Evolutionary conservation across 805 yeast species (phyloP), one percentile per base, ranked within the genome.

Genomic region (Yarrowia divulgata): DNA sequence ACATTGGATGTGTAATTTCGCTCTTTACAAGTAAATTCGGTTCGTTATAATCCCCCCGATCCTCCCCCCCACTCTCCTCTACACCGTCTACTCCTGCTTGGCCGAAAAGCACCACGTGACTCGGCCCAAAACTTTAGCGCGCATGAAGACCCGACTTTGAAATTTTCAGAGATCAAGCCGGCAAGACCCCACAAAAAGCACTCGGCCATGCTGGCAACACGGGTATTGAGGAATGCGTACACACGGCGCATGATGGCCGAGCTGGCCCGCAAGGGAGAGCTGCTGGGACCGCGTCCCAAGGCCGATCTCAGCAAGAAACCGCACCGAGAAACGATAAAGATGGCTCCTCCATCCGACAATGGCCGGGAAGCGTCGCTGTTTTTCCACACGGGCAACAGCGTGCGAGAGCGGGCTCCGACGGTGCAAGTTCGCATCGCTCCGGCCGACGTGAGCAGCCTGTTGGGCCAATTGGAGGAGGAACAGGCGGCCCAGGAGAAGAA

Each of bases 181-280:
- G 37, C 62, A 39, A 8, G 34, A 37, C 48, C 37, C 39, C 49
- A 57, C 35, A 29, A 16, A 23, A 16, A 14, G n/a, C 14, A 18
- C 18, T 18, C 42, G 66, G 52, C 66, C 50, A 60, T 60, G 66
- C 42, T 60, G 66, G 52, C 66, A 34, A 18, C 66, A 1, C 39
- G 66, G 66, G 66, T 60, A 34, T 34, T 60, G 50, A 60, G 66
- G 66, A 60, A 60, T 45, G 66, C 66, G 66, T 45, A 60, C 42
- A 42, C 52, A 13, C n/a, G 52, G 52, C 66, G 66, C 66, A 43
- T 60, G 66, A 42, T 60, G 43, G 66, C 66, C 14, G 52, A 60
- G 52, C 66, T 60, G 39, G 66, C 66, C 9, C 66, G 52, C 42
- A 42, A 45, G 34, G 66, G 66, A 18, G 66, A 60, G 66, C 34